These are phyloP conservation scores for Kodamaea suecica DNA, from an alignment of 1,139 yeast species.

Conservation along the genomic window DNA sequence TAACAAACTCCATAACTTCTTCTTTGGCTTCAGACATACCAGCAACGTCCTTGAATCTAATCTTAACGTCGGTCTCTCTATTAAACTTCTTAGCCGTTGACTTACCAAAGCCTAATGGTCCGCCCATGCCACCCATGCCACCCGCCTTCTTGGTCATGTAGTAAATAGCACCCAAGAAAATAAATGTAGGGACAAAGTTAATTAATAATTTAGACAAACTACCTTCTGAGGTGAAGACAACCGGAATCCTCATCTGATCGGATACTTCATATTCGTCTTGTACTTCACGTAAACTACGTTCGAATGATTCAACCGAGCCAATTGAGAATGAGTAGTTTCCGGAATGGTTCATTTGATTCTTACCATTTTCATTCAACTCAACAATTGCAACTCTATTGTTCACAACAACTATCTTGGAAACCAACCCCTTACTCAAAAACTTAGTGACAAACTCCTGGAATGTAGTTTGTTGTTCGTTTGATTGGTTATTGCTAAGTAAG, in stretches of 20 bases:
- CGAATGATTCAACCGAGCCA: conserved; percentile 92
- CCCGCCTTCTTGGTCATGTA: conserved; percentile 63
- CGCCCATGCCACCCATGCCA: conserved; percentile 58
- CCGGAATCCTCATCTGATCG: conserved; percentile 70
- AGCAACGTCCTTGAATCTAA: conserved; percentile 90
- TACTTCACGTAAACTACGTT: conserved; percentile 70
- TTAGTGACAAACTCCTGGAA: conserved; percentile 46
- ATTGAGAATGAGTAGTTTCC: conserved; percentile 57
- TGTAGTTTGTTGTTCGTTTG: conserved; percentile 31
- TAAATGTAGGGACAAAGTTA: conserved; percentile 79
- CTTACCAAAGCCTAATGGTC: conserved; percentile 75
- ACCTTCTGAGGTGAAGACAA: conserved; percentile 71
- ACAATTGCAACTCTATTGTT: conserved; percentile 39
- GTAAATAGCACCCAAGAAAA: conserved; percentile 82
- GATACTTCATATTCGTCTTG: conserved; percentile 69
- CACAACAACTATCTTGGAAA: conserved; percentile 35
- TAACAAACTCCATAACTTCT: conserved; percentile 96
- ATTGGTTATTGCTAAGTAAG: conserved; percentile 15
- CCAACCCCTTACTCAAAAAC: conserved; percentile 39
- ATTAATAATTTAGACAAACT: conserved; percentile 58
- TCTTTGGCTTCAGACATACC: conserved; percentile 98
- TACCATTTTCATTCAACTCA: conserved; percentile 40
- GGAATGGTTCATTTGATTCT: conserved; percentile 23
- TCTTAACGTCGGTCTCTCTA: conserved; percentile 86
- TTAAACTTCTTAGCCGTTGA: conserved; percentile 89